Base-by-base conservation (phyloP, 192 early-diverging fungal species). In the Geosiphon pyriformis region DNA sequence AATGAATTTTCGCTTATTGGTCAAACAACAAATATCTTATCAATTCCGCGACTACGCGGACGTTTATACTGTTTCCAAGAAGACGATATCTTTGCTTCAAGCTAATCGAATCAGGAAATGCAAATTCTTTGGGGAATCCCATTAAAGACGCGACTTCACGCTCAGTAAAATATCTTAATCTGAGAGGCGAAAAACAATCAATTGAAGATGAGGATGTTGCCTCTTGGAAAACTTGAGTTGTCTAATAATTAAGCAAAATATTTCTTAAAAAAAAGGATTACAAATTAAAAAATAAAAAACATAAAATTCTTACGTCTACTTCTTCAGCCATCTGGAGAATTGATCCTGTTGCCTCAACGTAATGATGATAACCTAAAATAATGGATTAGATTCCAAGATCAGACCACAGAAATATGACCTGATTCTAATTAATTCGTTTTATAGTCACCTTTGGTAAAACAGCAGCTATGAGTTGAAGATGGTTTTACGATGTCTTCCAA, bases 61-160 rank as follows among this genome's bases (percentile, higher is more conserved):
- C 88, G 64, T 90, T 98, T 20, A 98, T 80, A 32, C 89, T 92
- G 69, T 98, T 98, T 1, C 96, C 96, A 11, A 98, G 73, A 32
- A 94, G 80, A n/a, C 86, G 76, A 67, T 93, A 96, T 50, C 80
- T 72, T 70, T 98, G 96, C 62, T 84, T 87, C 17, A 82, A 59
- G 1, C 80, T 87, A 15, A 86, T 84, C 3, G 60, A 66, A 2
- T 57, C 69, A 0, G 94, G 94, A 47, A 96, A 94, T n/a, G 71
- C 69, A 49, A 98, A 89, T 8, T 74, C 70, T 3, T 72, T 64
- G 10, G 90, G 89, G 59, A 92, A 92, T n/a, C 91, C 87, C 88
- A 91, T 89, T 20, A 92, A 72, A 53, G 78, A 76, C 15, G 88
- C 87, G 12, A 92, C 80, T 71, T 92, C 91, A 56, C 81, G 64